phyloP scores from a whole-genome alignment of 352 stramenopile species.

The Phytophthora niederhauseri region DNA sequence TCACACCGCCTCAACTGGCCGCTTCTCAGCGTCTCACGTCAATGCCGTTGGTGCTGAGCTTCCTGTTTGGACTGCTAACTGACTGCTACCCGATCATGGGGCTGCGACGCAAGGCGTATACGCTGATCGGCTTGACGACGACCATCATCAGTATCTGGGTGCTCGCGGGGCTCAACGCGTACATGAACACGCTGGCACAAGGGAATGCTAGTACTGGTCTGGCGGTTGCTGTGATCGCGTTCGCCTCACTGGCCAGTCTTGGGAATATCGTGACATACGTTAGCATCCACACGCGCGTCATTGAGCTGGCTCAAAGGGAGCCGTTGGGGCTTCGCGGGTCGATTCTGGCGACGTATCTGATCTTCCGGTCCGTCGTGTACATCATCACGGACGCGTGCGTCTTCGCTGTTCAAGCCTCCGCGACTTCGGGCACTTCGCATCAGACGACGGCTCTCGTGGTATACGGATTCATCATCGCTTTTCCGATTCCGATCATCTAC shows the following conservation, averaged over 20 bases:
- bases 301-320: conserved; percentile 54
- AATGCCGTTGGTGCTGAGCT: conserved; percentile 74
- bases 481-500: conserved; percentile 42
- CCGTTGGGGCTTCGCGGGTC: conserved; percentile 38
- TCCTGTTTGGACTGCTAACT: conserved; percentile 78
- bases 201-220: conserved; percentile 14
- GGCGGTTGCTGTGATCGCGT: conserved; percentile 29
- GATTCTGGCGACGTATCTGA: conserved; percentile 50
- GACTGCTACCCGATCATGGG: conserved; percentile 86
- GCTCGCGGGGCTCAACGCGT: conserved; percentile 38
- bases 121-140: conserved; percentile 55
- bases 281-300: conserved; percentile 43
- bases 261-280: conserved; percentile 45
- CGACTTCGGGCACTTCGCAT: conserved; percentile 1
- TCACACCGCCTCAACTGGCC: conserved; percentile 26
- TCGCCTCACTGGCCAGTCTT: conserved; percentile 27
- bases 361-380: conserved; percentile 33
- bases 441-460: conserved; percentile 33
- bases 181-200: conserved; percentile 20
- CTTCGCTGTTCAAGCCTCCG: conserved; percentile 16
- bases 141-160: conserved; percentile 37
- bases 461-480: conserved; percentile 36
- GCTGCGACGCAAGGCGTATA: conserved; percentile 78
- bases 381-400: conserved; percentile 29
- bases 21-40: conserved; percentile 42